Evolutionary conservation across 495 filamentous ascomycete genomes (phyloP).

Genomic region (Ramalina intermedia): DNA sequence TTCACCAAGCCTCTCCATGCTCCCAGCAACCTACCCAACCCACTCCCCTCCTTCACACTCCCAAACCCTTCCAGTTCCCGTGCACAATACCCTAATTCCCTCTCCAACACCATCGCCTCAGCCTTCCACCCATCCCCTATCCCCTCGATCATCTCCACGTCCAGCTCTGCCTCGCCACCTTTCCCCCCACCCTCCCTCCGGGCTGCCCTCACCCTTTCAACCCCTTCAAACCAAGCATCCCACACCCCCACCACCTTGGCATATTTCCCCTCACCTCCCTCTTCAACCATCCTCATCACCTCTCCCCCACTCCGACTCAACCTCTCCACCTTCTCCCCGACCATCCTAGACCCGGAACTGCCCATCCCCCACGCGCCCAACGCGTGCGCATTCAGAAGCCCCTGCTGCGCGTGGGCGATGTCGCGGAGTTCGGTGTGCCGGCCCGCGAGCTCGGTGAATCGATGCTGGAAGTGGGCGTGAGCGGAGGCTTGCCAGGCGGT

Average conservation of each 20-base stretch:
- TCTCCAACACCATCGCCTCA: conserved; percentile 22
- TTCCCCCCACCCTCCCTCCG: background rate
- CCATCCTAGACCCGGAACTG: conserved; percentile 17
- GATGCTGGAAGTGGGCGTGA: conserved; percentile 22
- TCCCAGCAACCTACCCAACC: conserved; percentile 20
- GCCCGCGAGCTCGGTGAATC: conserved; percentile 25
- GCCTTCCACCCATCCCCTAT: conserved; percentile 31
- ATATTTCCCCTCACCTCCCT: conserved; percentile 22
- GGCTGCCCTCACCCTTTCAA: conserved; percentile 9
- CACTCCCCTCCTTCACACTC: conserved; percentile 15
- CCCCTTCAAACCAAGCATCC: conserved; percentile 29
- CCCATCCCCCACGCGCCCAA: conserved; percentile 27
- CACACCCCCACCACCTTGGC: conserved; percentile 22
- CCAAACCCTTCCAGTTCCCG: conserved; percentile 20
- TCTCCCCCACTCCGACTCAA: conserved; percentile 32
- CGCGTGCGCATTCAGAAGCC: conserved; percentile 26
- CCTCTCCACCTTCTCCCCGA: conserved; percentile 28
- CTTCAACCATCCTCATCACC: conserved; percentile 22
- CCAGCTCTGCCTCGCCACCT: background rate
- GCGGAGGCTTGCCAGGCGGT: conserved; percentile 25
- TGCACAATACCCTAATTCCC: conserved; percentile 27
- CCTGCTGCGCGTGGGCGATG: conserved; percentile 26
- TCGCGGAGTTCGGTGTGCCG: conserved; percentile 22
- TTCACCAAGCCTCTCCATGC: conserved; percentile 22
- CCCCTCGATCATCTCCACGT: conserved; percentile 25